A percentile compares a stretch with the other conserved stretches of the same genome.
Evolutionary conservation across 2,329 filamentous ascomycete species (phyloP).

Genomic region (Exophiala spinifera): DNA sequence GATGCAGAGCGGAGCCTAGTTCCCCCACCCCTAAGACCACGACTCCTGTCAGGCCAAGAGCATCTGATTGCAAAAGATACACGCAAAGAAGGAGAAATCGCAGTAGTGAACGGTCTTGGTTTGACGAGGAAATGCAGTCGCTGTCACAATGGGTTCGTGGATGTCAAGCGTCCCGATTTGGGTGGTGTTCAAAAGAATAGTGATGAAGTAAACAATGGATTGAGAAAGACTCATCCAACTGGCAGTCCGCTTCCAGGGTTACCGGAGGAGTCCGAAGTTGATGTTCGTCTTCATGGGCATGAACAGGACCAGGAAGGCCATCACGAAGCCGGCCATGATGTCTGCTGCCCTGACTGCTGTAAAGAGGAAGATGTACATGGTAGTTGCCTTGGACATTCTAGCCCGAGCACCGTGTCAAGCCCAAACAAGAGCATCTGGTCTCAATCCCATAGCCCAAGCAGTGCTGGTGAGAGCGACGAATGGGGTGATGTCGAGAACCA

Average conservation of each 20-base stretch:
- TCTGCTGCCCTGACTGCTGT: conserved; percentile 28
- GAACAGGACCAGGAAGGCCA: background rate
- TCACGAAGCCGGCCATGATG: conserved; percentile 18
- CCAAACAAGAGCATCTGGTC: conserved; percentile 19
- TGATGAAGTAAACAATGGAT: conserved; percentile 8
- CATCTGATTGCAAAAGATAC: background rate
- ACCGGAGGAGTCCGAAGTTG: conserved; percentile 6
- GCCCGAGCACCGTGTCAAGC: conserved; percentile 14
- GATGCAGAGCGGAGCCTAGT: conserved; percentile 3
- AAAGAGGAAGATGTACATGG: conserved; percentile 25
- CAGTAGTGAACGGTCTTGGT: conserved; percentile 8
- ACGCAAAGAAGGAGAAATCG: conserved; percentile 1
- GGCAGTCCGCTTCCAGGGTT: conserved; percentile 14
- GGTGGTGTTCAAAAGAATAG: conserved; percentile 19
- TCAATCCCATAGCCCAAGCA: conserved; percentile 10
- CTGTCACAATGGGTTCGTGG: conserved; percentile 25
- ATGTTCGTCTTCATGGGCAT: background rate
- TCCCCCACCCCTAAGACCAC: conserved; percentile 12
- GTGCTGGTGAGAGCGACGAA: conserved; percentile 9
- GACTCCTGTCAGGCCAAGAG: background rate
- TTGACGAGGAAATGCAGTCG: conserved; percentile 27
- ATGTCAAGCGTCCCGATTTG: conserved; percentile 18
- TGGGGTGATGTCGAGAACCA: background rate
- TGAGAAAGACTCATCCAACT: conserved; percentile 11
- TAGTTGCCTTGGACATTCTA: conserved; percentile 28